Percentiles rank a stretch among this genome's conserved stretches.
Evolutionary conservation across 805 yeast genomes (phyloP).

Genomic region (Kazachstania martiniae): DNA sequence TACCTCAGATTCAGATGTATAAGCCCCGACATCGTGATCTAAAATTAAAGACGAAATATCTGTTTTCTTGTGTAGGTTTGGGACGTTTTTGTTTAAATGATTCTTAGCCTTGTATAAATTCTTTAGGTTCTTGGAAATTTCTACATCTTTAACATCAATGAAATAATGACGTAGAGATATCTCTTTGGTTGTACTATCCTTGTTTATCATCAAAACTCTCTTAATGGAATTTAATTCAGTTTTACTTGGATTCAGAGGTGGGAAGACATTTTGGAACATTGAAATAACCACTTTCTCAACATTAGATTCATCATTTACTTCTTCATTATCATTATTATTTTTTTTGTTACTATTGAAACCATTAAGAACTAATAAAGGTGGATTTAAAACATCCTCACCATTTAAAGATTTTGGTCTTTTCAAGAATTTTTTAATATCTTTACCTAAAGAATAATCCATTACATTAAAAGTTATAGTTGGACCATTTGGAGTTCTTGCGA

Average conservation of each 20-base stretch:
- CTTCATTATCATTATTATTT: slow-evolving; percentile 4
- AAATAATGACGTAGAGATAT: slow-evolving; percentile 85
- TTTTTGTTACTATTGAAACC: slow-evolving; percentile 45
- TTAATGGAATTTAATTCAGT: slow-evolving; percentile 66
- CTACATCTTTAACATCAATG: slow-evolving; percentile 77
- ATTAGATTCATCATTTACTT: slow-evolving; percentile 26
- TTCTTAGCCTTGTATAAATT: slow-evolving; percentile 54
- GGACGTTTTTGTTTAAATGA: slow-evolving; percentile 51
- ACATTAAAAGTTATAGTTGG: slow-evolving; percentile 85
- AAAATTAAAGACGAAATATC: slow-evolving; percentile 79
- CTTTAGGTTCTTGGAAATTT: slow-evolving; percentile 61
- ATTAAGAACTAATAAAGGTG: slow-evolving; percentile 87
- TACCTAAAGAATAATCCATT: slow-evolving; percentile 63
- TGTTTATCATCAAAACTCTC: slow-evolving; percentile 76
- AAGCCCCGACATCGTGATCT: slow-evolving; percentile 66
- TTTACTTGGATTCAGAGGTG: slow-evolving; percentile 80
- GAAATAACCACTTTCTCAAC: slow-evolving; percentile 80
- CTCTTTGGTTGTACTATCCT: slow-evolving; percentile 55
- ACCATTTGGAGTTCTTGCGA: slow-evolving; percentile 86
- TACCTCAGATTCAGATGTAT: slow-evolving; percentile 86
- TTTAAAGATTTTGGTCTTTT: slow-evolving; percentile 71
- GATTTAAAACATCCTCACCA: slow-evolving; percentile 57
- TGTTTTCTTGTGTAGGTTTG: slow-evolving; percentile 51
- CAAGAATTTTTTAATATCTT: slow-evolving; percentile 63
- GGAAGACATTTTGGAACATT: slow-evolving; percentile 90